Conservation (phyloP, 2,329 filamentous ascomycete genomes). For the Elsinoe australis region DNA sequence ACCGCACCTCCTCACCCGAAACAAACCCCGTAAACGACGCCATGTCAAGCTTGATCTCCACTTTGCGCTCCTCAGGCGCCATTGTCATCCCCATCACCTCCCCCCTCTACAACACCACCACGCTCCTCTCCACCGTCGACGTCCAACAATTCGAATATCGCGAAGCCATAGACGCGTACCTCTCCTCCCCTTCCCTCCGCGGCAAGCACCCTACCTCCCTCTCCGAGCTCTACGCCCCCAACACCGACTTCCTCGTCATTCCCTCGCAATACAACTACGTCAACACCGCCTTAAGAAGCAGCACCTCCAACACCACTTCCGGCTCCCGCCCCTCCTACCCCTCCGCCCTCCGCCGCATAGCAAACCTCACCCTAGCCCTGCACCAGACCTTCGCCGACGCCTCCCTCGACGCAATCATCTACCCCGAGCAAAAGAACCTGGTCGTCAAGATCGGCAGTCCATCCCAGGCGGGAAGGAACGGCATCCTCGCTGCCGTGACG, state of each 20-base stretch:
- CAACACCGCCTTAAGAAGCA: conserved; percentile 44
- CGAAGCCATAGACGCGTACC: conserved; percentile 49
- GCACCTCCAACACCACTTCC: conserved; percentile 40
- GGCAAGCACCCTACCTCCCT: conserved; percentile 42
- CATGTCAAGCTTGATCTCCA: conserved; percentile 43
- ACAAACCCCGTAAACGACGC: conserved; percentile 50
- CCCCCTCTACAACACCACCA: conserved; percentile 45
- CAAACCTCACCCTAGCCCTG: conserved; percentile 45
- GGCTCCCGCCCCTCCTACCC: conserved; percentile 34
- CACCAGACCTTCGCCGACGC: conserved; percentile 44
- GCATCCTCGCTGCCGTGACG: conserved; percentile 48
- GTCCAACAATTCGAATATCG: conserved; percentile 56
- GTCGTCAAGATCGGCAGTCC: conserved; percentile 51
- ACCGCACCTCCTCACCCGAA: conserved; percentile 45
- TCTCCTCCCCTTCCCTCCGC: conserved; percentile 38
- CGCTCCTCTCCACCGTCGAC: conserved; percentile 45
- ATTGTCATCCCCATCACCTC: conserved; percentile 45
- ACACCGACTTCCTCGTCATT: conserved; percentile 51
- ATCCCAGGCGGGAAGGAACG: conserved; percentile 53
- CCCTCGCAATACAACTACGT: conserved; percentile 52
- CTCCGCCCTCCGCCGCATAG: conserved; percentile 42
- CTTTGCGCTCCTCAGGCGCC: conserved; percentile 42
- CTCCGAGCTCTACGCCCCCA: conserved; percentile 41
- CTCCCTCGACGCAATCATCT: conserved; percentile 51
- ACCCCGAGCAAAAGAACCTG: conserved; percentile 58